Evolutionary conservation across 345 rosid genomes (phyloP), one percentile per base, ranked within the genome.

Genomic region (Camelina hispida): DNA sequence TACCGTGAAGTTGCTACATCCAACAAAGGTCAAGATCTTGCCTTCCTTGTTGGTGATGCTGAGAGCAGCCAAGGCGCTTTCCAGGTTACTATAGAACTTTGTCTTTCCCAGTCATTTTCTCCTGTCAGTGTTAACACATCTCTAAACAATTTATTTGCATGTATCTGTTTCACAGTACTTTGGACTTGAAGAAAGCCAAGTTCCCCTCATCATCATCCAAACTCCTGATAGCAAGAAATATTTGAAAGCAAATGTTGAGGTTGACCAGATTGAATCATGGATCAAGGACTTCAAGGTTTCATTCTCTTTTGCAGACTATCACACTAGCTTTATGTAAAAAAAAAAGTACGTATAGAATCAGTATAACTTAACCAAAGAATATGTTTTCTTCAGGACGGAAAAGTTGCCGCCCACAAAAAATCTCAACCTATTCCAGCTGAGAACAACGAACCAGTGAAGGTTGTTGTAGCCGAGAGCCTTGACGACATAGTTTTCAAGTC

Each of bases 351-450:
- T 12, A 12, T 14, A 14, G 14, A 17, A 2, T 55, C 61, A 7
- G 16, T 38, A 4, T 54, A 34, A 69, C 34, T 47, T 67, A 50
- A 75, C 67, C 7, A 32, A 72, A 54, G 63, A 65, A 12, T 37
- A 56, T 28, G 56, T 55, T 43, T 83, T 71, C 87, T 84, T 74
- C 92, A 95, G 99, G 96, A 83, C n/a, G 99, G 98, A 5, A 93
- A 90, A 51, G 88, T 89, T 70, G 71, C 56, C 1, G 83, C 85
- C 57, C 86, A 50, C 80, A 86, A 38, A 72, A 90, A 91, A 79
- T 93, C 99, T 60, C 96, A 95, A 72, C 96, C 98, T n/a, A 81
- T 95, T 40, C 98, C 99, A 23, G 84, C 85, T 75, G 88, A 78
- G 61, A 95, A 95, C 80, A 77, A 82, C 1, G 97, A 90, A 70